phyloP scores from a whole-genome alignment of 1,284 basidiomycete species.

The Apiotrichum sp. region DNA sequence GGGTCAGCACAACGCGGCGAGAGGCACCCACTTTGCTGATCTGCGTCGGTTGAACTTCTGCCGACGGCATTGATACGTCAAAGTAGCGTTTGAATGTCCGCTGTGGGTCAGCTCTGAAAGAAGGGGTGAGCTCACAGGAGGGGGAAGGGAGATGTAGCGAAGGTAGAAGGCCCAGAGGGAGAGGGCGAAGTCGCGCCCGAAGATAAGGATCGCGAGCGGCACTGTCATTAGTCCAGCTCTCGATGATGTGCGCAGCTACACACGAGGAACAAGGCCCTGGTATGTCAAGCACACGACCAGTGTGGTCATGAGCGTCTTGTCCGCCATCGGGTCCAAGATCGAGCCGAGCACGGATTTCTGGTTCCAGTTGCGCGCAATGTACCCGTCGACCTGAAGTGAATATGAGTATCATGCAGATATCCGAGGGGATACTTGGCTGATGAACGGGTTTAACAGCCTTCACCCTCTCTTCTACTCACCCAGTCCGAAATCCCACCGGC shows the following conservation, averaged over 20 bases:
- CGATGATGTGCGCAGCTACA: slow-evolving; percentile 12
- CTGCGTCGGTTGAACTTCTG: slow-evolving; percentile 80
- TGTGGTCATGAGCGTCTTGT: slow-evolving; percentile 94
- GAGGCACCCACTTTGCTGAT: slow-evolving; percentile 69
- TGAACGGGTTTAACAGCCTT: no score
- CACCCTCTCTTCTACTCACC: slow-evolving; percentile 51
- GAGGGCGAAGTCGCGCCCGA: slow-evolving; percentile 82
- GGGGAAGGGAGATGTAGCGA: slow-evolving; percentile 79
- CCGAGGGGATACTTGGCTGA: no score
- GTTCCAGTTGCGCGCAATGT: slow-evolving; percentile 74
- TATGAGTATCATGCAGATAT: no score
- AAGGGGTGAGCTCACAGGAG: slow-evolving; percentile 56
- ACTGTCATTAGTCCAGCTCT: slow-evolving; percentile 50
- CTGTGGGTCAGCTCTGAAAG: slow-evolving; percentile 32
- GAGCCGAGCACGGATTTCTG: slow-evolving; percentile 85
- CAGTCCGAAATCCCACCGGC: slow-evolving; percentile 86
- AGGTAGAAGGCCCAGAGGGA: slow-evolving; percentile 90
- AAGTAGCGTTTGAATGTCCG: slow-evolving; percentile 90
- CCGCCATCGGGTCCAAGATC: slow-evolving; percentile 93
- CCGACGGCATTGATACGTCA: slow-evolving; percentile 90
- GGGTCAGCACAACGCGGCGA: slow-evolving; percentile 8
- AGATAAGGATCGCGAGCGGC: slow-evolving; percentile 74
- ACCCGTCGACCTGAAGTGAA: slow-evolving; percentile 70
- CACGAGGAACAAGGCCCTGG: slow-evolving; percentile 79
- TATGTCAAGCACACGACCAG: slow-evolving; percentile 79